Evolutionary conservation across 2,329 filamentous ascomycete species (phyloP), one percentile per base, ranked within the genome.

Genomic region (Delphinella strobiligena): DNA sequence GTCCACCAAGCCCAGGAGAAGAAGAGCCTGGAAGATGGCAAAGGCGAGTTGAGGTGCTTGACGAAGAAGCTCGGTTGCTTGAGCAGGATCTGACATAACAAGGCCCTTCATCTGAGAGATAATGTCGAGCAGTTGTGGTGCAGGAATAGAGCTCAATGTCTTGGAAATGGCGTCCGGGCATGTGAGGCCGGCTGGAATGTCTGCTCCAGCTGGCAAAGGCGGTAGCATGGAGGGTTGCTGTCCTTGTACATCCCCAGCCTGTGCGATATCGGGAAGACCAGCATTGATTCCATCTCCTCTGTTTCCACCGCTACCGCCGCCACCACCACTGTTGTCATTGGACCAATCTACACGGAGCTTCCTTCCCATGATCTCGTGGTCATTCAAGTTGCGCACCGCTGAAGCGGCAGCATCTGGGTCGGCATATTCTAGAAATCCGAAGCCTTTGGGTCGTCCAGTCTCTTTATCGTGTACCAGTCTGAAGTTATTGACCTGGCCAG

Each of bases 271-370:
- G 7, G 22, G 22, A 27, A 27, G 7, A 29, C 15, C 24, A 24
- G 17, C 35, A 29, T 16, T 32, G 24, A 7, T 33, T 18, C n/a
- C n/a, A 54, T 32, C 47, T 45, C 17, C 22, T 44, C 41, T 60
- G 58, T 18, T 59, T 10, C 36, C 45, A 16, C 37, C 46, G 16
- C 47, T 43, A 10, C 41, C 39, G 29, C 41, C 39, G 19, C 43
- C 68, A 41, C 82, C 72, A 33, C 77, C 80, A 50, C 81, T 81
- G 48, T 86, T 85, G 59, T 95, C 89, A 60, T 94, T 93, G 43
- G 85, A 91, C 63, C 93, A 98, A 62, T 96, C 91, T 41, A 98
- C 91, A 45, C 88, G 78, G 47, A 98, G 73, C 61, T 93, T 93
- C 53, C 91, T 78, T 40, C 87, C 87, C 80, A 94, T 93, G 56